A percentile compares a stretch with the other conserved stretches of the same genome.
Evolutionary conservation across 2,329 filamentous ascomycete species (phyloP).

Genomic region (Cladophialophora exuberans): DNA sequence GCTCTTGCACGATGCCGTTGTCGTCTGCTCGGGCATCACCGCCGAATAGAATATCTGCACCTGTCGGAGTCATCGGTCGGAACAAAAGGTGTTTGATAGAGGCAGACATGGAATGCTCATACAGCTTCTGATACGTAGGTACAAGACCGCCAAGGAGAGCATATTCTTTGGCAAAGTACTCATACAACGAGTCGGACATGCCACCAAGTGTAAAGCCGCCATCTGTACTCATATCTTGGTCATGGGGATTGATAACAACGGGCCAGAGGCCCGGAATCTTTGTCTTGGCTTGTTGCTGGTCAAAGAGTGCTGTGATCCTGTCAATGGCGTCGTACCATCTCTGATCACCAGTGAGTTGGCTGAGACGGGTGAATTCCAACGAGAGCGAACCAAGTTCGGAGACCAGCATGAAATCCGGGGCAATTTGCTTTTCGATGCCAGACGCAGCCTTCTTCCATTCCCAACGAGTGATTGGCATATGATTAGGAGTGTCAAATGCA

Average conservation of each 20-base stretch:
- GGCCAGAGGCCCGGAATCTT: conserved; percentile 46
- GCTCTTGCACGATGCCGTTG: conserved; percentile 37
- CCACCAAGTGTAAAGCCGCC: conserved; percentile 57
- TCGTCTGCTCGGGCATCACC: conserved; percentile 3
- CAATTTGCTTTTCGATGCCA: not conserved
- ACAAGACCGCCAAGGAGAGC: conserved; percentile 70
- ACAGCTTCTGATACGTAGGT: conserved; percentile 61
- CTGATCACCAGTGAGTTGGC: conserved; percentile 41
- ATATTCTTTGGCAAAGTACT: conserved; percentile 66
- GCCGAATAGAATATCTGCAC: conserved; percentile 45
- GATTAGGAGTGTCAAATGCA: conserved; percentile 41
- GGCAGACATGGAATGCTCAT: conserved; percentile 67
- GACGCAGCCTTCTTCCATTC: conserved; percentile 2
- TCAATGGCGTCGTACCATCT: conserved; percentile 44
- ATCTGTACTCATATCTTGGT: not conserved
- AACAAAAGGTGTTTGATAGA: conserved; percentile 75
- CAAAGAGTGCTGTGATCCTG: conserved; percentile 38
- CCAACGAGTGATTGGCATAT: conserved; percentile 31
- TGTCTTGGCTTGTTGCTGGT: conserved; percentile 33
- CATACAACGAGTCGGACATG: conserved; percentile 60
- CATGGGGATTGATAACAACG: conserved; percentile 29
- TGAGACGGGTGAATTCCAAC: conserved; percentile 25
- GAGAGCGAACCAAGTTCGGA: conserved; percentile 23
- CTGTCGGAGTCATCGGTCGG: conserved; percentile 66
- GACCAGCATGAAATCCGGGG: not conserved